Conservation (phyloP, 2,329 filamentous ascomycete species). For the Venturia carpophila region DNA sequence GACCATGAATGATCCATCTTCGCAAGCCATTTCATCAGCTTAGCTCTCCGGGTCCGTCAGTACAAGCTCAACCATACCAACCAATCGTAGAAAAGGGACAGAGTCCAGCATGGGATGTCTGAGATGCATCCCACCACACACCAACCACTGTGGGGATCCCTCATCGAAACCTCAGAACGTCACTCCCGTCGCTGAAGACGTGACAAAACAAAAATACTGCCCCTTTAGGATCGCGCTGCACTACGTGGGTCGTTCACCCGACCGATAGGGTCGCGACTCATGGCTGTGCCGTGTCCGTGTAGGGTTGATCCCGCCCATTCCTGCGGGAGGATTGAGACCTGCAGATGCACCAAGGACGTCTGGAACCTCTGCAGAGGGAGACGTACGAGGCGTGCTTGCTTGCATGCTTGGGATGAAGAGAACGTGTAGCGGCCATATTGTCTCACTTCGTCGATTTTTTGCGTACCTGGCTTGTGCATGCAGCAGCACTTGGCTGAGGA, state of each 20-base stretch:
- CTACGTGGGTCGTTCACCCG: background rate
- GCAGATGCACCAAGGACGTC: background rate
- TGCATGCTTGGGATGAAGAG: no score
- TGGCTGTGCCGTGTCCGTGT: background rate
- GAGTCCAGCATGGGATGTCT: background rate
- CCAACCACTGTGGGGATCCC: background rate
- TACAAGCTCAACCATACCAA: background rate
- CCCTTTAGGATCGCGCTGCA: background rate
- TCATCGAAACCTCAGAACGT: background rate
- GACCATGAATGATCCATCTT: no score
- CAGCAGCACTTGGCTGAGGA: background rate
- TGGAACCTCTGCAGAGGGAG: background rate
- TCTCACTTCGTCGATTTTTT: background rate
- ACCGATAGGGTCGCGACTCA: background rate
- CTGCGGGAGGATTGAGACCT: background rate
- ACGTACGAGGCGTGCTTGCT: background rate
- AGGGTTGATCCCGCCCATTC: constrained; percentile 4
- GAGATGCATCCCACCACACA: background rate
- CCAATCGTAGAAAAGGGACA: background rate
- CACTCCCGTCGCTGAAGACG: background rate
- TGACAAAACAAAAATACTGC: background rate
- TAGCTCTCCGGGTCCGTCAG: background rate
- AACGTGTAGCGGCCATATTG: background rate
- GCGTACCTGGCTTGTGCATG: no score
- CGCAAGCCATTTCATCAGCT: background rate